Evolutionary conservation across 2,329 filamentous ascomycete species (phyloP), one percentile per base, ranked within the genome.

Genomic region (Ascochyta rabiei): DNA sequence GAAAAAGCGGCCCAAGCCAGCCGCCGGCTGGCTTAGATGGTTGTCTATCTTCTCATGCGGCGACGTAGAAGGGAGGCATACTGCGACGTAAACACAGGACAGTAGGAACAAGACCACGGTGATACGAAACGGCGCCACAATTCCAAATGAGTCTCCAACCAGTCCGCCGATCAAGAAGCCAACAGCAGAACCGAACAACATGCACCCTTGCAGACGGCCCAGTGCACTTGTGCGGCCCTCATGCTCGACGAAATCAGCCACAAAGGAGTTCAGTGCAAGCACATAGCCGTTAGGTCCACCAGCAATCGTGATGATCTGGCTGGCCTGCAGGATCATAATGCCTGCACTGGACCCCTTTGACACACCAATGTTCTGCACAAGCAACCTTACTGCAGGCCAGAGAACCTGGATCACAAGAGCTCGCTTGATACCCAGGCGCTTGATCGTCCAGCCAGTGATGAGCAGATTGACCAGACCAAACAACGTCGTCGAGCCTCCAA

Each of bases 201-300:
- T 83, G 48, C 80, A 82, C 0, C 88, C 88, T 59, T 88, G 85
- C 0, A 91, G 75, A 60, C 82, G 79, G 0, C 88, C 88, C 53
- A 90, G 84, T 0, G 87, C 82, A 0, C 80, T 84, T 0, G 88
- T 91, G 3, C 88, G 78, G 48, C 83, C 77, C 18, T 80, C 75
- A 0, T 86, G 82, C 34, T 82, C 78, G 0, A 88, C 84, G 2
- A 89, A 76, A 67, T 90, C 87, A 1, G 86, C 83, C 0, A 87
- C 85, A 39, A 88, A 85, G 12, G 87, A 86, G 61, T 90, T 90
- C 19, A 89, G 77, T 1, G 87, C 82, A 4, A 90, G 79, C 8
- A 90, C 81, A 64, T 89, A 90, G 0, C 88, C 88, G 0, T 83
- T 83, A 0, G 88, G 88, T 0, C 88, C 88, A 0, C 88, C 88